Percentiles rank a stretch among this genome's conserved stretches.
Evolutionary conservation across 441 rosid genomes (phyloP).

Genomic region (Lepidium campestre): DNA sequence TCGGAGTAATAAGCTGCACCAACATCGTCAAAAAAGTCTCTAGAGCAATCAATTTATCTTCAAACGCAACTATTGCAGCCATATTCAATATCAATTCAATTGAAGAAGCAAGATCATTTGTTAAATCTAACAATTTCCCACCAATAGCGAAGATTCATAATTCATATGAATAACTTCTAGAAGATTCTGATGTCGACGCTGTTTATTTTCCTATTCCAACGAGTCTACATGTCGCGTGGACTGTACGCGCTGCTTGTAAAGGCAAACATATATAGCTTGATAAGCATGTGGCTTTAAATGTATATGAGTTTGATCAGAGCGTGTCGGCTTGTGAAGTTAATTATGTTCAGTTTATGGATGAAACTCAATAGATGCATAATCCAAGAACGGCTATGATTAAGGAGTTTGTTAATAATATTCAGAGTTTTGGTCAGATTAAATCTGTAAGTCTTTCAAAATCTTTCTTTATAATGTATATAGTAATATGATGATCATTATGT

Average conservation of each 20-base stretch:
- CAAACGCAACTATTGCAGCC: too few species aligned
- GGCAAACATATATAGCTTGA: slow-evolving; percentile 72
- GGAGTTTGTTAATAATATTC: slow-evolving; percentile 40
- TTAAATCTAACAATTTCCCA: slow-evolving; percentile 51
- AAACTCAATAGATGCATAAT: slow-evolving; percentile 81
- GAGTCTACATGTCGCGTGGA: slow-evolving; percentile 68
- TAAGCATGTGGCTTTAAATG: slow-evolving; percentile 63
- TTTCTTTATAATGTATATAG: too few species aligned
- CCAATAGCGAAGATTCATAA: slow-evolving; percentile 43
- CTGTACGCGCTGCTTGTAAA: slow-evolving; percentile 48
- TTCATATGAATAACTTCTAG: slow-evolving; percentile 61
- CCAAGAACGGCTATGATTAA: slow-evolving; percentile 53
- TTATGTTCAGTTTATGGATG: slow-evolving; percentile 78
- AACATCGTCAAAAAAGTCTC: slow-evolving; percentile 60
- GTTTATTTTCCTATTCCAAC: slow-evolving; percentile 73
- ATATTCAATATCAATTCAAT: slow-evolving; percentile 48
- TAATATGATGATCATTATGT: not conserved
- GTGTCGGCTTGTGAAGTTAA: slow-evolving; percentile 52
- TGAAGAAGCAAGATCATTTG: slow-evolving; percentile 49
- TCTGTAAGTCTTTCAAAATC: slow-evolving; percentile 30
- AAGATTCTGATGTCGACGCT: slow-evolving; percentile 68
- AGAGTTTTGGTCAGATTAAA: slow-evolving; percentile 52
- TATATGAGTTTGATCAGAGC: slow-evolving; percentile 49
- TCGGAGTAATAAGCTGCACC: slow-evolving; percentile 70
- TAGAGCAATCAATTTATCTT: slow-evolving; percentile 54